Conservation (phyloP, 345 rosid genomes). For the Erysimum cheiranthoides region DNA sequence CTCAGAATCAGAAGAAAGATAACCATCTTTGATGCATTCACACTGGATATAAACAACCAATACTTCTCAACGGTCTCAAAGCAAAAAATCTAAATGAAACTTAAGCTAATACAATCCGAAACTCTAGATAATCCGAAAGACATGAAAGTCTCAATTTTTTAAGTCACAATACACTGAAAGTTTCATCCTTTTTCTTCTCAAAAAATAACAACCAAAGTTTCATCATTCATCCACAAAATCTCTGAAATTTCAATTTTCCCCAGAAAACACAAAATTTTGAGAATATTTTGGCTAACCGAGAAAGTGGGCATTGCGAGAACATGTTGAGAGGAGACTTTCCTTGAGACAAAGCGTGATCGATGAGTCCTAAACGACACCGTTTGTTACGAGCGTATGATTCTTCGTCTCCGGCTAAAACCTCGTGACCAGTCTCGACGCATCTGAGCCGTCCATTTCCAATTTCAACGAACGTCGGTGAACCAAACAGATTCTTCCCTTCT, state of each 20-base stretch:
- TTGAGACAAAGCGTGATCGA: constrained; percentile 70
- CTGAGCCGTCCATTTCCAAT: constrained; percentile 74
- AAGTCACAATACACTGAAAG: background rate
- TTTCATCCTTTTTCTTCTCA: background rate
- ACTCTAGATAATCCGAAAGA: background rate
- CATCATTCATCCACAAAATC: background rate
- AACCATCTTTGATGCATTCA: background rate
- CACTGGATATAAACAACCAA: background rate
- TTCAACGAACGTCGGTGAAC: constrained; percentile 62
- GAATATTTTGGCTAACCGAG: constrained; percentile 57
- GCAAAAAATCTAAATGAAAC: constrained; percentile 8
- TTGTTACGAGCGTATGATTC: constrained; percentile 71
- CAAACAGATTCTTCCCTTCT: constrained; percentile 67
- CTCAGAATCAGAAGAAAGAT: constrained; percentile 1
- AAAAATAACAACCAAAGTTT: background rate
- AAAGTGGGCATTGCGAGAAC: constrained; percentile 74
- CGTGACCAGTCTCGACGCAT: constrained; percentile 92
- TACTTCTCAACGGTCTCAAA: background rate
- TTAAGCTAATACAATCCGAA: constrained; percentile 3
- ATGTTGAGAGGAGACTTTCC: constrained; percentile 78
- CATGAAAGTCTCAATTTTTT: background rate
- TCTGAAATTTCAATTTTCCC: background rate
- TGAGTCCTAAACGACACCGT: constrained; percentile 87
- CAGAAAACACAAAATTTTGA: background rate
- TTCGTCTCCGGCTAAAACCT: constrained; percentile 66